These are phyloP conservation scores for Globisporangium canariense DNA, from an alignment of 352 stramenopile genomes.

Conservation along the genomic window DNA sequence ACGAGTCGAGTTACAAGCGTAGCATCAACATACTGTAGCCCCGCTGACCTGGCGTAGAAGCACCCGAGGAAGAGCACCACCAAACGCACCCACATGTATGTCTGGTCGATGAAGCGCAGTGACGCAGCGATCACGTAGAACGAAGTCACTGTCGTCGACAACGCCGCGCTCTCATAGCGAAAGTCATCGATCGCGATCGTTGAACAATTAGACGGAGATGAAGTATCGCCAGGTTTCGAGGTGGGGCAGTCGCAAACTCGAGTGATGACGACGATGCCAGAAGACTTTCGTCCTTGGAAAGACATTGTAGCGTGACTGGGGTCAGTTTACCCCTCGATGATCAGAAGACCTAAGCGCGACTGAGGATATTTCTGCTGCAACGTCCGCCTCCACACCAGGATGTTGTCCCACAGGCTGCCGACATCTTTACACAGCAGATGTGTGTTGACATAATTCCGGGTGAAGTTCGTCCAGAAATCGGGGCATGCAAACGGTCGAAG, in stretches of 20 bases:
- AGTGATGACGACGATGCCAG: constrained; percentile 16
- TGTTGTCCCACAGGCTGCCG: constrained; percentile 12
- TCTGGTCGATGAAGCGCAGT: constrained; percentile 10
- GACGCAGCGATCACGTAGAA: constrained; percentile 7
- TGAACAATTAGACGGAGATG: background rate
- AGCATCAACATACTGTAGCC: background rate
- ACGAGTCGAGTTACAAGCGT: background rate
- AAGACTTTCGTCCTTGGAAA: constrained; percentile 17
- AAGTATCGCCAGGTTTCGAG: background rate
- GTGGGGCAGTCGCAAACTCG: background rate
- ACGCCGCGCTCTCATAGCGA: constrained; percentile 11
- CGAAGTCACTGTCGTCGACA: constrained; percentile 3
- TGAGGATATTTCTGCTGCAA: constrained; percentile 10
- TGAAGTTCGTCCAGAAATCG: constrained; percentile 74
- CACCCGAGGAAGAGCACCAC: constrained; percentile 16
- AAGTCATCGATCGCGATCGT: constrained; percentile 14
- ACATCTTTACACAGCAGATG: constrained; percentile 8
- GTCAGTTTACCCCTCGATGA: constrained; percentile 20
- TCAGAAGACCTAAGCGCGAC: constrained; percentile 14
- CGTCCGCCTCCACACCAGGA: background rate
- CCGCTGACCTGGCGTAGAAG: constrained; percentile 11
- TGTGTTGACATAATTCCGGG: background rate
- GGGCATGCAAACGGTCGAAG: constrained; percentile 21
- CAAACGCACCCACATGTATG: constrained; percentile 12
- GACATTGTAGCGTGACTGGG: constrained; percentile 10